Conservation (phyloP, 2,329 filamentous ascomycete genomes). For the Penicillium sp. region DNA sequence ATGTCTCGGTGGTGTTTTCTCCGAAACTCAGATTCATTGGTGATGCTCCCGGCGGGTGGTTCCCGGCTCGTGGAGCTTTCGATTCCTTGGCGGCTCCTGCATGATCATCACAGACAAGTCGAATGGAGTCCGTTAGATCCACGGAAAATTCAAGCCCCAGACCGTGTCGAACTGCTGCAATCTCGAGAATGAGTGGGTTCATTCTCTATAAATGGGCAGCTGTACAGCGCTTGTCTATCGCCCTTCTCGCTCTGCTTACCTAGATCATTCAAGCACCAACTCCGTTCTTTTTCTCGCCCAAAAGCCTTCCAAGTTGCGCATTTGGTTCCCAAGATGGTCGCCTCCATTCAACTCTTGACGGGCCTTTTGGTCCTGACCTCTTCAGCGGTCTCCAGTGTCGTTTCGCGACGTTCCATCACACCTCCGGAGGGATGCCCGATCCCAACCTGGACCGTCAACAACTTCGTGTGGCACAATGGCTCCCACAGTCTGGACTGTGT, state of each 20-base stretch:
- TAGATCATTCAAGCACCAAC: too few relatives aligned
- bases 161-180: too few relatives aligned
- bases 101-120: not conserved
- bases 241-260: too few relatives aligned
- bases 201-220: too few relatives aligned
- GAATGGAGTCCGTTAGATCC: not conserved
- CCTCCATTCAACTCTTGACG: conserved; percentile 5
- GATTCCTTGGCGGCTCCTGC: not conserved
- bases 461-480: conserved; percentile 16
- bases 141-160: too few relatives aligned
- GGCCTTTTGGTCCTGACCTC: conserved; percentile 11
- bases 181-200: too few relatives aligned
- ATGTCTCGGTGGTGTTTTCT: conserved; percentile 3
- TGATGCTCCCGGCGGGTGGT: not conserved
- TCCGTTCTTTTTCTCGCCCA: too few relatives aligned
- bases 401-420: conserved; percentile 16
- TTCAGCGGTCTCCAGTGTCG: not conserved
- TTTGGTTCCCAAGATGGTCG: conserved; percentile 1
- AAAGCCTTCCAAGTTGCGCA: too few relatives aligned
- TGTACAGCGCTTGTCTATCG: too few relatives aligned
- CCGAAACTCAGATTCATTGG: not conserved
- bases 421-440: conserved; percentile 23
- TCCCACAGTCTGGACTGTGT: conserved; percentile 14
- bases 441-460: conserved; percentile 23
- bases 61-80: not conserved